Conservation (phyloP, 805 yeast species). For the Metschnikowia koreensis region DNA sequence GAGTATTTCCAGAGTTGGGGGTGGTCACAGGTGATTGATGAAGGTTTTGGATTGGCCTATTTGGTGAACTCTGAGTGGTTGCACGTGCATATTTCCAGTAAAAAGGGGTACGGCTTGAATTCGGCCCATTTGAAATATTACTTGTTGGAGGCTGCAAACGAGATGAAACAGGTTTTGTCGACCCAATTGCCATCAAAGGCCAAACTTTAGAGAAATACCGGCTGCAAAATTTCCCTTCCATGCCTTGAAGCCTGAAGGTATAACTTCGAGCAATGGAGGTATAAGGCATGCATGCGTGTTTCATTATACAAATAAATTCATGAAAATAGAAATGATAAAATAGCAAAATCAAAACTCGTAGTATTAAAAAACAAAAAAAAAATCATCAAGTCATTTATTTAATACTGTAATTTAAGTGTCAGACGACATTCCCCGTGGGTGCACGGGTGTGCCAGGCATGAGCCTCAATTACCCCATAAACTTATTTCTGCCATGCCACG, state of each 20-base stretch:
- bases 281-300: not conserved
- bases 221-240: not conserved
- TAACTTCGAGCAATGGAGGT: too few species aligned
- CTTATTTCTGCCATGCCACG: not conserved
- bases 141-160: slow-evolving; percentile 76
- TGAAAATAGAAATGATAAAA: too few species aligned
- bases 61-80: slow-evolving; percentile 84
- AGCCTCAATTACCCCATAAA: slow-evolving; percentile 8
- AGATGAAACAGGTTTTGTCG: slow-evolving; percentile 64
- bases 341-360: too few species aligned
- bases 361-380: not conserved
- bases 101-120: slow-evolving; percentile 58
- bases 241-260: too few species aligned
- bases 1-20: slow-evolving; percentile 86
- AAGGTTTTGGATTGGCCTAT: slow-evolving; percentile 92
- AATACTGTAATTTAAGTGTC: not conserved
- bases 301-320: not conserved
- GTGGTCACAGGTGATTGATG: slow-evolving; percentile 91
- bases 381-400: not conserved
- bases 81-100: slow-evolving; percentile 80
- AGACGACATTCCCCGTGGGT: not conserved
- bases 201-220: slow-evolving; percentile 27
- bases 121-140: slow-evolving; percentile 62
- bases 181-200: slow-evolving; percentile 37
- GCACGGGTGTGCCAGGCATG: slow-evolving; percentile 1